Evolutionary conservation across 306 rosid genomes (phyloP).

Genomic region (Vigna reflexopilosa): DNA sequence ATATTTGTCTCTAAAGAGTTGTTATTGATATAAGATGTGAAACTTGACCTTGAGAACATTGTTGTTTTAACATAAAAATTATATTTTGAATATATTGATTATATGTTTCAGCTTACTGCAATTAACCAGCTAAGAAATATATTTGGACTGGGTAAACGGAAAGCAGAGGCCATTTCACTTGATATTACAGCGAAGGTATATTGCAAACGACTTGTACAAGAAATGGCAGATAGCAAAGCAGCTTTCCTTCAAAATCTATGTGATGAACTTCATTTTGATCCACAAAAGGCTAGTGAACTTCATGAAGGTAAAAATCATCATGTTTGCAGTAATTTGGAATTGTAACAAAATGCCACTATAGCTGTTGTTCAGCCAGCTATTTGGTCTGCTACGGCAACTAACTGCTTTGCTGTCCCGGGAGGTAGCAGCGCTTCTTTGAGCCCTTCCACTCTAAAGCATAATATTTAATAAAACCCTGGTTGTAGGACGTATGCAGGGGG

Average conservation of each 20-base stretch:
- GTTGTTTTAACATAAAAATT: neutral
- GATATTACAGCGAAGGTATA: constrained; percentile 83
- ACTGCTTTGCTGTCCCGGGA: neutral
- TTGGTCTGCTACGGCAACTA: no score
- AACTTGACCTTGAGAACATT: constrained; percentile 20
- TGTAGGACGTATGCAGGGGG: constrained; percentile 16
- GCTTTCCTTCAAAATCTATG: constrained; percentile 93
- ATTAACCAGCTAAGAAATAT: constrained; percentile 86
- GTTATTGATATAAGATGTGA: constrained; percentile 20
- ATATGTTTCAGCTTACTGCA: constrained; percentile 64
- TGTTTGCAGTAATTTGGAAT: constrained; percentile 10
- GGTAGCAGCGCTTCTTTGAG: neutral
- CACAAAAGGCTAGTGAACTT: constrained; percentile 85
- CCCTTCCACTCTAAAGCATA: neutral
- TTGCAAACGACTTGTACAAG: constrained; percentile 82
- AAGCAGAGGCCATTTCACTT: constrained; percentile 77
- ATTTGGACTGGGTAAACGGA: constrained; percentile 93
- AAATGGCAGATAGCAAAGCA: constrained; percentile 95
- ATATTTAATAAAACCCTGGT: neutral
- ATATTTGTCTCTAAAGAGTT: constrained; percentile 10
- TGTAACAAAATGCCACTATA: no score
- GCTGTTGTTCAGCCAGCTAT: no score
- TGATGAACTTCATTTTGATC: constrained; percentile 85
- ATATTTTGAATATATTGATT: constrained; percentile 25
- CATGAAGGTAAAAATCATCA: constrained; percentile 75